phyloP scores from a whole-genome alignment of 208 protist species.

The Acanthamoeba royreba region DNA sequence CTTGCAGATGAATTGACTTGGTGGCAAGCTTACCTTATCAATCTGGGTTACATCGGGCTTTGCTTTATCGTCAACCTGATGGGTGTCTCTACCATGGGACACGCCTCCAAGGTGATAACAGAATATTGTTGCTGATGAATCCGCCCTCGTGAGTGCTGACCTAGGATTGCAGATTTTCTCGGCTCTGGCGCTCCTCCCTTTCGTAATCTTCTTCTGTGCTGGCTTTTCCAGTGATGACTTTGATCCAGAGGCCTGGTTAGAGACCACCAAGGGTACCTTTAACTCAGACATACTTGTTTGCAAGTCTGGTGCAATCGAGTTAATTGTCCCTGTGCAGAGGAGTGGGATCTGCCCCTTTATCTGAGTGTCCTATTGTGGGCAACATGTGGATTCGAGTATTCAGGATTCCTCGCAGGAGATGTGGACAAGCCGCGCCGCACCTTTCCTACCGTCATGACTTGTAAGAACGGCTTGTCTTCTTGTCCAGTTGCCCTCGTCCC shows the following conservation, averaged over 20 bases:
- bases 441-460: neutral
- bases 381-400: conserved; percentile 14
- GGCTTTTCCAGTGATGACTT: neutral
- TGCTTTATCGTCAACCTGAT: conserved; percentile 1
- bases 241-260: neutral
- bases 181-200: neutral
- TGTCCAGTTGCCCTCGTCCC: neutral
- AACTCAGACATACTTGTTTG: neutral
- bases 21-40: conserved; percentile 24
- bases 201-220: neutral
- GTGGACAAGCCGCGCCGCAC: neutral
- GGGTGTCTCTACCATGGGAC: neutral
- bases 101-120: neutral
- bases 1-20: neutral
- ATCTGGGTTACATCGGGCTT: neutral
- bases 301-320: no score
- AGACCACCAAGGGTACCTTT: neutral
- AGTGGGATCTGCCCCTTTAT: neutral
- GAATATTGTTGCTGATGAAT: neutral
- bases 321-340: neutral
- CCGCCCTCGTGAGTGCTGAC: neutral
- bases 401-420: neutral
- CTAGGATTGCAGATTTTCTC: neutral
- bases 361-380: conserved; percentile 8
- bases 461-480: neutral